These are phyloP conservation scores for Spergularia bocconei DNA, from an alignment of 148 eudicot species.

Conservation along the genomic window DNA sequence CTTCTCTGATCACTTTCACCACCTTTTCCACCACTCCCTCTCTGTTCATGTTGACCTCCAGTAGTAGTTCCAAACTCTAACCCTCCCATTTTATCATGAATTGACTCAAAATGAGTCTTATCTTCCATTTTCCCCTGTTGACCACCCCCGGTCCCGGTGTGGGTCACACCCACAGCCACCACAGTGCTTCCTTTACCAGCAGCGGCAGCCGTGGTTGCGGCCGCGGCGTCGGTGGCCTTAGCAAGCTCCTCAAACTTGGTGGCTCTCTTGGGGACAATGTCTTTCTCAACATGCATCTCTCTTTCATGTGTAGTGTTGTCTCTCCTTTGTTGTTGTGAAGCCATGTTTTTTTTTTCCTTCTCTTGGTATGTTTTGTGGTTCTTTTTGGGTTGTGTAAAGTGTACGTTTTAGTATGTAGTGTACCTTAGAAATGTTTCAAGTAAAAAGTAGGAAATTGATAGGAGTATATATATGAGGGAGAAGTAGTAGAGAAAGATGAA, in stretches of 20 bases:
- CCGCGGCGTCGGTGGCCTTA: constrained; percentile 14
- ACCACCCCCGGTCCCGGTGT: neutral
- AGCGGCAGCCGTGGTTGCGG: neutral
- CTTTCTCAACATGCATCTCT: constrained; percentile 38
- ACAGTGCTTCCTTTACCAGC: constrained; percentile 11
- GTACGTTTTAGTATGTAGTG: neutral
- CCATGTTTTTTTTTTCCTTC: constrained; percentile 30
- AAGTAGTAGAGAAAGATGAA: neutral
- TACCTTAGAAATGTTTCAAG: neutral
- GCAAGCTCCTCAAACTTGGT: constrained; percentile 40
- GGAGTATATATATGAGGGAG: neutral
- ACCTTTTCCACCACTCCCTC: neutral
- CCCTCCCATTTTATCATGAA: constrained; percentile 25
- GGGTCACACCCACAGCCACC: constrained; percentile 15
- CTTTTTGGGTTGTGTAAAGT: too few relatives aligned
- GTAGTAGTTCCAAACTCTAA: constrained; percentile 1
- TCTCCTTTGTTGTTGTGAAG: constrained; percentile 56
- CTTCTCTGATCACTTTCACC: neutral
- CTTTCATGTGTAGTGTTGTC: constrained; percentile 47
- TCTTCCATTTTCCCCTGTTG: constrained; percentile 6
- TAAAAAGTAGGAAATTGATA: neutral
- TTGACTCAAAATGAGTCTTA: constrained; percentile 38
- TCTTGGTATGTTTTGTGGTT: too few relatives aligned
- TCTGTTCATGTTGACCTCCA: neutral
- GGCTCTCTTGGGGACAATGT: constrained; percentile 52